phyloP scores from a whole-genome alignment of 148 eudicot species.

The Diospyros lotus region DNA sequence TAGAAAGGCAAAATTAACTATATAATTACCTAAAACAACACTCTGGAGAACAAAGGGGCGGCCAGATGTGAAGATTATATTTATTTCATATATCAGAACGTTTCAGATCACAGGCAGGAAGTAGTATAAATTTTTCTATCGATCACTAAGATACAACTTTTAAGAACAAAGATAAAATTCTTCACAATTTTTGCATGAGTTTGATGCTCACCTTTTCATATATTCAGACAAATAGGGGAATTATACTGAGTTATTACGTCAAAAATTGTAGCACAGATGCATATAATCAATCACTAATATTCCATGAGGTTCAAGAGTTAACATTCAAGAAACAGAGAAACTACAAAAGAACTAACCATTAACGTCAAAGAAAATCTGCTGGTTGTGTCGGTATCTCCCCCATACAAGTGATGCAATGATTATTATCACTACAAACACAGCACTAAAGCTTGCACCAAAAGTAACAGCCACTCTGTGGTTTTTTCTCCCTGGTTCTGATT shows the following conservation, averaged over 20 bases:
- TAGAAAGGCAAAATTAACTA: background rate
- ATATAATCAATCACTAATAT: background rate
- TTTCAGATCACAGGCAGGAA: background rate
- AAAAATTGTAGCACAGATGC: background rate
- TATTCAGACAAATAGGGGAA: background rate
- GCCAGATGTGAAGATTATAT: too few species aligned
- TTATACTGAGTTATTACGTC: background rate
- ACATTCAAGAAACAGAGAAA: constrained; percentile 5
- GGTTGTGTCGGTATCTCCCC: constrained; percentile 74
- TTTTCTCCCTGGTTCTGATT: constrained; percentile 37
- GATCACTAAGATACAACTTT: background rate
- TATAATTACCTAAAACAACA: background rate
- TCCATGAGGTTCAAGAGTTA: background rate
- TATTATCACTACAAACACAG: constrained; percentile 33
- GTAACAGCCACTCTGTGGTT: constrained; percentile 54
- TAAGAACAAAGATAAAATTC: background rate
- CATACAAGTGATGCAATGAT: constrained; percentile 51
- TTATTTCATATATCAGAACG: background rate
- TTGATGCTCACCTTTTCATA: background rate
- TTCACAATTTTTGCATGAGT: background rate
- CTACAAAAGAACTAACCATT: constrained; percentile 50
- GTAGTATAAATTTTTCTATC: background rate
- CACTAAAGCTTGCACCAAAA: constrained; percentile 62
- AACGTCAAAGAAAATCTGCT: constrained; percentile 76
- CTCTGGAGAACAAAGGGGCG: background rate